phyloP scores from a whole-genome alignment of 192 early-diverging fungal species.

The Podochytrium sp. region DNA sequence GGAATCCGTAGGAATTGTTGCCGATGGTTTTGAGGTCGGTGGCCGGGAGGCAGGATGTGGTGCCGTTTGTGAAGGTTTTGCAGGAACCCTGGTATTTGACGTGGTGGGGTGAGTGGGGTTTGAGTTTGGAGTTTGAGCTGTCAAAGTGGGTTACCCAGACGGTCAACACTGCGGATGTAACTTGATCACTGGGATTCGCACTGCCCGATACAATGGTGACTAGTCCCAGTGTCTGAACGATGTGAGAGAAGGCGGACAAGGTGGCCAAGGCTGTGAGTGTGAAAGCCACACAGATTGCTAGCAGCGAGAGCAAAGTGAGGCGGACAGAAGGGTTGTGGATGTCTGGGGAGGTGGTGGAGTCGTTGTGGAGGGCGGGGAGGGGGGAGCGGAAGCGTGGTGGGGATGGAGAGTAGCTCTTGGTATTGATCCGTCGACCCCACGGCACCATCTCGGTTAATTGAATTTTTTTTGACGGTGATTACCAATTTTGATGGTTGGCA shows the following conservation, averaged over 20 bases:
- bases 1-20: conserved; percentile 4
- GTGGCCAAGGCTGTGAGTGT: neutral
- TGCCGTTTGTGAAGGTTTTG: neutral
- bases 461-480: no score
- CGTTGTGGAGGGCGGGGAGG: no score
- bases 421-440: no score
- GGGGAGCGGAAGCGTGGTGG: no score
- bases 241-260: conserved; percentile 23
- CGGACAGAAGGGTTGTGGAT: no score
- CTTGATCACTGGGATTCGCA: neutral
- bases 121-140: neutral
- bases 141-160: conserved; percentile 1
- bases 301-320: neutral
- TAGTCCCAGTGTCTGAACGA: conserved; percentile 5
- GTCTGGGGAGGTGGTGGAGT: no score
- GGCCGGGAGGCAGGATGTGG: conserved; percentile 4
- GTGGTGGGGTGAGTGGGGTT: neutral
- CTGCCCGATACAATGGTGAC: neutral
- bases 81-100: conserved; percentile 14
- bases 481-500: no score
- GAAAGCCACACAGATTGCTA: neutral
- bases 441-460: no score
- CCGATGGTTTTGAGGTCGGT: conserved; percentile 11
- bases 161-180: conserved; percentile 11
- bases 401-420: no score